These are phyloP conservation scores for Manihot esculenta DNA, from an alignment of 441 rosid species.

Conservation along the genomic window DNA sequence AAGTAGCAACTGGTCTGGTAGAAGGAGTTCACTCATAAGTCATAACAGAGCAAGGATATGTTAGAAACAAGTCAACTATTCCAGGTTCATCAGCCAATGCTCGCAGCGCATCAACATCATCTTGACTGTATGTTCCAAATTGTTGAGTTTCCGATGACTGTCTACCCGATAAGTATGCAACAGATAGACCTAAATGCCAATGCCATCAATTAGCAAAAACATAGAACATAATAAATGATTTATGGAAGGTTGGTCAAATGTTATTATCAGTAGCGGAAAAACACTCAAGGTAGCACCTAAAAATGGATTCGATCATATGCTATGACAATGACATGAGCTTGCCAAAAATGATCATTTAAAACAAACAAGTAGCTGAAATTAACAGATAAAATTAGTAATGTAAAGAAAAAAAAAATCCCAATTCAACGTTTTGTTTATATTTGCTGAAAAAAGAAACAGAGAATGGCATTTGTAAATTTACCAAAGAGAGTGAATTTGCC, in stretches of 20 bases:
- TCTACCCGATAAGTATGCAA: slow-evolving; percentile 86
- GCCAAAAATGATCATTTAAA: no score
- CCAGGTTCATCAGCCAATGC: slow-evolving; percentile 92
- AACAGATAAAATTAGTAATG: no score
- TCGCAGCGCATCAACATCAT: slow-evolving; percentile 84
- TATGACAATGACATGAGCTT: no score
- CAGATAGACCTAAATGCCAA: slow-evolving; percentile 59
- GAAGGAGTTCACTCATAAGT: background rate
- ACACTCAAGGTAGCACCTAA: no score
- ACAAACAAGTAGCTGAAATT: no score
- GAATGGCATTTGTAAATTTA: slow-evolving; percentile 17
- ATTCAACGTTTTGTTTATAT: no score
- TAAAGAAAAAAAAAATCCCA: no score
- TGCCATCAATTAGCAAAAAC: background rate
- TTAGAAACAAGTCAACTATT: slow-evolving; percentile 70
- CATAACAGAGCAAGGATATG: slow-evolving; percentile 63
- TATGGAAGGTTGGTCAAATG: no score
- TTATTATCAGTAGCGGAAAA: no score
- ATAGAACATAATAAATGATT: no score
- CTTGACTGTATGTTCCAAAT: slow-evolving; percentile 75
- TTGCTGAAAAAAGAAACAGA: no score
- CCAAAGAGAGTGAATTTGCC: slow-evolving; percentile 84
- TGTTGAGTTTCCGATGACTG: slow-evolving; percentile 48
- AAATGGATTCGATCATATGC: no score
- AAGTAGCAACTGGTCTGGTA: background rate